These are phyloP conservation scores for Taxillus chinensis DNA, from an alignment of 164 flowering plant species.

Conservation along the genomic window DNA sequence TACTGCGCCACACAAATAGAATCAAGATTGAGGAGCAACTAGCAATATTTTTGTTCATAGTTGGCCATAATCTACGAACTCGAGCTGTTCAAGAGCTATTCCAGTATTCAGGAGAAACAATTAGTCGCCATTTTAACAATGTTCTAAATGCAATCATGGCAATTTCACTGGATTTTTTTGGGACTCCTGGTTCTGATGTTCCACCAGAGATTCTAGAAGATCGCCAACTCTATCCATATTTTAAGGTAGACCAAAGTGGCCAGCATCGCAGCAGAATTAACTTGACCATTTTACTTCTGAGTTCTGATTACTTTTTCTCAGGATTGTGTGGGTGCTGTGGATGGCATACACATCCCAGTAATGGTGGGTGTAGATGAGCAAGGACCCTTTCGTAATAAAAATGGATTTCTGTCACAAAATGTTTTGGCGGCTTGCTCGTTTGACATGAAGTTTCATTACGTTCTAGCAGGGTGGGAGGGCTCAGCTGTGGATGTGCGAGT, in stretches of 20 bases:
- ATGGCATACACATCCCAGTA: constrained; percentile 56
- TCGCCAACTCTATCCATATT: constrained; percentile 43
- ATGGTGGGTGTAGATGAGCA: constrained; percentile 56
- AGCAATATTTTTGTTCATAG: constrained; percentile 48
- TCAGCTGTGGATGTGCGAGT: constrained; percentile 50
- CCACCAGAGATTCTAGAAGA: constrained; percentile 37
- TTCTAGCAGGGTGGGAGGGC: constrained; percentile 78
- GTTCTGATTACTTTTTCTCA: constrained; percentile 9
- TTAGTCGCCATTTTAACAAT: constrained; percentile 62
- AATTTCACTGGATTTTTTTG: constrained; percentile 41
- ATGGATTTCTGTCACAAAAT: constrained; percentile 44
- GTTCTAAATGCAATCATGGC: constrained; percentile 48
- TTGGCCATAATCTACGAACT: constrained; percentile 49
- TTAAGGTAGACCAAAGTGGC: constrained; percentile 24
- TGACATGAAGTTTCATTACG: constrained; percentile 52
- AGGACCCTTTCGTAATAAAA: constrained; percentile 49
- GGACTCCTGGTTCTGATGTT: constrained; percentile 25
- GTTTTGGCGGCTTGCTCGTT: constrained; percentile 60
- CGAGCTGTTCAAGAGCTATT: constrained; percentile 52
- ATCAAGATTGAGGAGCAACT: constrained; percentile 58
- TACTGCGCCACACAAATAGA: constrained; percentile 43
- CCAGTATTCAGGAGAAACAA: constrained; percentile 52
- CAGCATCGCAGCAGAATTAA: not conserved
- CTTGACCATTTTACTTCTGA: too few species aligned
- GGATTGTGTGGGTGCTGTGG: constrained; percentile 58